phyloP scores from a whole-genome alignment of 495 filamentous ascomycete species.

The Pseudevernia furfuracea region DNA sequence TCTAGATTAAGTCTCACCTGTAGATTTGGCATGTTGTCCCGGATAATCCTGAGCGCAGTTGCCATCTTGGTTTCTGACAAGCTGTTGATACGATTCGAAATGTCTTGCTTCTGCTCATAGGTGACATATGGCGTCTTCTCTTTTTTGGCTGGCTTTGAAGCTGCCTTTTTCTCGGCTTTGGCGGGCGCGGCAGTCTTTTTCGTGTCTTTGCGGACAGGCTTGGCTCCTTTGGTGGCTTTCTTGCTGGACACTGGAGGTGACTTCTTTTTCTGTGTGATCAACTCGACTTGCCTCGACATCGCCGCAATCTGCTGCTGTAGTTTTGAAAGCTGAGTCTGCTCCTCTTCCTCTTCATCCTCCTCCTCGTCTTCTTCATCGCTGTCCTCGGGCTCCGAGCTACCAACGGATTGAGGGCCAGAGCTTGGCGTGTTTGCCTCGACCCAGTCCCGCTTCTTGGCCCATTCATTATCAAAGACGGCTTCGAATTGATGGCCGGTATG shows the following conservation, averaged over 20 bases:
- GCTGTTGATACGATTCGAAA: slow-evolving; percentile 68
- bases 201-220: slow-evolving; percentile 45
- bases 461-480: slow-evolving; percentile 63
- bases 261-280: slow-evolving; percentile 55
- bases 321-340: slow-evolving; percentile 56
- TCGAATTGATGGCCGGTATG: slow-evolving; percentile 61
- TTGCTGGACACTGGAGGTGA: slow-evolving; percentile 53
- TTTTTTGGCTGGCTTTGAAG: slow-evolving; percentile 35
- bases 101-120: slow-evolving; percentile 77
- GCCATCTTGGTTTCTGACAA: slow-evolving; percentile 67
- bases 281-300: slow-evolving; percentile 49
- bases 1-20: slow-evolving; percentile 40
- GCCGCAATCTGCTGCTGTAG: slow-evolving; percentile 60
- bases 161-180: slow-evolving; percentile 48
- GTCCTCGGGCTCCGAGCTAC: slow-evolving; percentile 51
- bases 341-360: slow-evolving; percentile 53
- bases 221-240: slow-evolving; percentile 46
- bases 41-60: slow-evolving; percentile 81
- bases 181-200: slow-evolving; percentile 46
- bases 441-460: slow-evolving; percentile 66
- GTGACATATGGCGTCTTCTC: slow-evolving; percentile 51
- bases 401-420: slow-evolving; percentile 43
- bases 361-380: slow-evolving; percentile 63
- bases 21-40: slow-evolving; percentile 72
- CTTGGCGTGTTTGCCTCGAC: slow-evolving; percentile 62